phyloP scores from a whole-genome alignment of 2,329 filamentous ascomycete genomes.

The Colletotrichum abscissum region DNA sequence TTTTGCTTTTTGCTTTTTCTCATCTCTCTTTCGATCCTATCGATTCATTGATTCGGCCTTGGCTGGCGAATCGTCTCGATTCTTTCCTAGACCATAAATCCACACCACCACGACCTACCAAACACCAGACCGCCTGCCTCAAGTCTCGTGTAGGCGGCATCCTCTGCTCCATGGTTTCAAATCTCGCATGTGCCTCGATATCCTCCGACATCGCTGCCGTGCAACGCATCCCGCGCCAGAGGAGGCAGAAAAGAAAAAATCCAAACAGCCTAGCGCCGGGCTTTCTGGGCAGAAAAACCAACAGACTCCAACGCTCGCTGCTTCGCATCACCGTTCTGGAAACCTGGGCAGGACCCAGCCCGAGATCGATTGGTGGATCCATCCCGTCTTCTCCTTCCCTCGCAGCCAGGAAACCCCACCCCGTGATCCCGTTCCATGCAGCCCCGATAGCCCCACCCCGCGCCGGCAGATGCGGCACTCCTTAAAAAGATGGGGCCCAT shows the following conservation, averaged over 20 bases:
- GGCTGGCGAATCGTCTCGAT: not conserved
- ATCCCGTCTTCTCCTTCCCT: not conserved
- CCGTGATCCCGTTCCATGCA: not conserved
- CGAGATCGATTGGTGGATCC: constrained; percentile 10
- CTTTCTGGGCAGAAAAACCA: not conserved
- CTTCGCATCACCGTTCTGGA: constrained; percentile 4
- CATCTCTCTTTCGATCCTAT: too few species aligned
- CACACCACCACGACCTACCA: not conserved
- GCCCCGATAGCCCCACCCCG: not conserved
- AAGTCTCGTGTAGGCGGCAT: not conserved
- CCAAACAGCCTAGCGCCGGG: not conserved
- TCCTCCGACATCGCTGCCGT: not conserved
- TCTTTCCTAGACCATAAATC: not conserved
- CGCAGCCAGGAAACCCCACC: not conserved
- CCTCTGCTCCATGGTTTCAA: not conserved
- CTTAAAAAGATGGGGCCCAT: not conserved
- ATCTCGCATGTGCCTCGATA: not conserved
- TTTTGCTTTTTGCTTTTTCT: not conserved
- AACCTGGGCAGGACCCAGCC: not conserved
- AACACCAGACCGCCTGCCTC: not conserved
- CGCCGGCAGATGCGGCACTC: constrained; percentile 4
- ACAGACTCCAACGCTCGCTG: not conserved
- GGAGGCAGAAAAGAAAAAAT: not conserved
- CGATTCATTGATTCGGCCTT: not conserved
- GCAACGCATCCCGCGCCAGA: not conserved